phyloP scores from a whole-genome alignment of 2,329 filamentous ascomycete genomes.

The Sporothrix globosa region DNA sequence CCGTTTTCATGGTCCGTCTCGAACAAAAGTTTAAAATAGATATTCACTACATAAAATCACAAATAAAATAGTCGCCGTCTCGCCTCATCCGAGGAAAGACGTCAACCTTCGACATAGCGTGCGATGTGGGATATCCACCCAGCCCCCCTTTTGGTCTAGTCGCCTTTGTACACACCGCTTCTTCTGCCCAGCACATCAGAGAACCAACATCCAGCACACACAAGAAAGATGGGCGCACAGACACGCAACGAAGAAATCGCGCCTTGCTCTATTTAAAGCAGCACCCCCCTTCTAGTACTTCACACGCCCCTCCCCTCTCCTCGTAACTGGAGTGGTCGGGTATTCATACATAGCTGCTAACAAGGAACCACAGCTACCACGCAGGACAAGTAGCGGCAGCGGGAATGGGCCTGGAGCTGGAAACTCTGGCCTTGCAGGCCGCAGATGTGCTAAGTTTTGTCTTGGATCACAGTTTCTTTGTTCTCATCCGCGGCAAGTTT shows the following conservation, averaged over 20 bases:
- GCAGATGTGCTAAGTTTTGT: background rate
- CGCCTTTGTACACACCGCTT: conserved; percentile 34
- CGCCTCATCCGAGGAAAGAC: conserved; percentile 17
- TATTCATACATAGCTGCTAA: conserved; percentile 30
- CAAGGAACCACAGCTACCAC: background rate
- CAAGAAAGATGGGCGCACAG: background rate
- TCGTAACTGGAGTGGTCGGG: conserved; percentile 10
- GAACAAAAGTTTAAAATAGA: background rate
- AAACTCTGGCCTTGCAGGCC: background rate
- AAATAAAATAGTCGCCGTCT: background rate
- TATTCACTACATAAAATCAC: background rate
- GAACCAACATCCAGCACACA: background rate
- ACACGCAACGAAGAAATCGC: background rate
- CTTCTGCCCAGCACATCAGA: conserved; percentile 28
- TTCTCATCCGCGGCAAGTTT: background rate
- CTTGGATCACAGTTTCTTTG: conserved; percentile 13
- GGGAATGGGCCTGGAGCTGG: background rate
- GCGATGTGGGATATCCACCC: conserved; percentile 33
- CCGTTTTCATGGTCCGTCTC: background rate
- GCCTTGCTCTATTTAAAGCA: conserved; percentile 32
- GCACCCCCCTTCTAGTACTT: conserved; percentile 20
- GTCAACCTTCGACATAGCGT: conserved; percentile 25
- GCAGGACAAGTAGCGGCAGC: background rate
- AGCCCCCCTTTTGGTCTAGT: conserved; percentile 34
- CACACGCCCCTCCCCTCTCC: background rate